Evolutionary conservation across 2,329 filamentous ascomycete genomes (phyloP).

Genomic region (Myriosclerotinia scirpicola): DNA sequence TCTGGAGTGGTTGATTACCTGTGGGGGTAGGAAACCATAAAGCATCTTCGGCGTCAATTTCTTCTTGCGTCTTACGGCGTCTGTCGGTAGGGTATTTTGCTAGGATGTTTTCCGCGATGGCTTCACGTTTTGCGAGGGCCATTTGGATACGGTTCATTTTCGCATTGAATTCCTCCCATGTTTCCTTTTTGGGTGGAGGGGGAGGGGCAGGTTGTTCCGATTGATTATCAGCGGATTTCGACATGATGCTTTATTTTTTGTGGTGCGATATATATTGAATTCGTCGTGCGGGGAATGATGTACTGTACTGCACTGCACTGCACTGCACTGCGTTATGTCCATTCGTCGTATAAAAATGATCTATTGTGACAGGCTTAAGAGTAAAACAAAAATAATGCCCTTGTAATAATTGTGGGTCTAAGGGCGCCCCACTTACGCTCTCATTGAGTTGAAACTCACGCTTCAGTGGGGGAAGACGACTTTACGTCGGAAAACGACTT

Average conservation of each 20-base stretch:
- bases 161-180: conserved; percentile 37
- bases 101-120: conserved; percentile 32
- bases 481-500: too few relatives aligned
- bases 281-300: conserved; percentile 11
- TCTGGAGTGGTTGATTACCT: conserved; percentile 39
- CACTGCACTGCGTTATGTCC: conserved; percentile 6
- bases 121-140: conserved; percentile 40
- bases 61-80: conserved; percentile 37
- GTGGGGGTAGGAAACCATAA: conserved; percentile 37
- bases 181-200: conserved; percentile 29
- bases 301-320: background rate
- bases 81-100: conserved; percentile 38
- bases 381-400: conserved; percentile 1
- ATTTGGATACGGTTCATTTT: conserved; percentile 40
- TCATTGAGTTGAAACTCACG: too few relatives aligned
- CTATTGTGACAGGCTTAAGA: background rate
- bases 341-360: background rate
- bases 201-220: conserved; percentile 26
- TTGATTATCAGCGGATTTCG: conserved; percentile 14
- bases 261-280: conserved; percentile 11
- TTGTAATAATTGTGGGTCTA: too few relatives aligned
- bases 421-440: too few relatives aligned
- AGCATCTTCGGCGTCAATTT: conserved; percentile 41
- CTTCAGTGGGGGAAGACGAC: too few relatives aligned
- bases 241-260: conserved; percentile 14